Evolutionary conservation across 805 yeast species (phyloP).

Genomic region (Saccharomycopsis sp.): DNA sequence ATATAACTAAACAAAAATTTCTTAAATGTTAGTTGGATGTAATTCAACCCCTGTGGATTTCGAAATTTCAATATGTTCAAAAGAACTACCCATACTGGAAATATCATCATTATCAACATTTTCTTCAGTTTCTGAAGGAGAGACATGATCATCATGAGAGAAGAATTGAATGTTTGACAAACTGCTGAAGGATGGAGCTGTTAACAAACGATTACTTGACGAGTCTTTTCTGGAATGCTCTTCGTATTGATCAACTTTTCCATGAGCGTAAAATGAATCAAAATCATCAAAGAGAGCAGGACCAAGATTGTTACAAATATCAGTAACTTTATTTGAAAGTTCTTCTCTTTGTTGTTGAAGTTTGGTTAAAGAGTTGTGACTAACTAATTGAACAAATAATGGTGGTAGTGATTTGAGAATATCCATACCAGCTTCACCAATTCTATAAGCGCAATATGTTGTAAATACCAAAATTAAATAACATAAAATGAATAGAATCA

Average conservation of each 20-base stretch:
- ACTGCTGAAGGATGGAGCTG: constrained; percentile 5
- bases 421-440: constrained; percentile 93
- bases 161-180: constrained; percentile 11
- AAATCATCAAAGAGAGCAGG: constrained; percentile 84
- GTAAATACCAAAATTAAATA: constrained; percentile 61
- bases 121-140: not conserved
- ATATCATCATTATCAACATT: not conserved
- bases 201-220: not conserved
- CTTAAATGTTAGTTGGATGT: not conserved
- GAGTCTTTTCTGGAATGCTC: not conserved
- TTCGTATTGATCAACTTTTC: constrained; percentile 4
- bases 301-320: constrained; percentile 69
- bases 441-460: constrained; percentile 81
- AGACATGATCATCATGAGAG: constrained; percentile 6
- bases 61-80: constrained; percentile 6
- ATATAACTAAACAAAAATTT: no score
- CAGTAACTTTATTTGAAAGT: constrained; percentile 66
- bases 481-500: constrained; percentile 36
- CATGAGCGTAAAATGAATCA: constrained; percentile 30
- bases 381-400: constrained; percentile 35
- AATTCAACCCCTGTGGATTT: not conserved
- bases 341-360: constrained; percentile 52
- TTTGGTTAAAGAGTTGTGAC: constrained; percentile 35
- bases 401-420: constrained; percentile 77
- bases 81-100: constrained; percentile 7